Percentiles rank a stretch among this genome's conserved stretches.
Conservation (phyloP, 2,329 filamentous ascomycete species). For the Colletotrichum paranaense region DNA sequence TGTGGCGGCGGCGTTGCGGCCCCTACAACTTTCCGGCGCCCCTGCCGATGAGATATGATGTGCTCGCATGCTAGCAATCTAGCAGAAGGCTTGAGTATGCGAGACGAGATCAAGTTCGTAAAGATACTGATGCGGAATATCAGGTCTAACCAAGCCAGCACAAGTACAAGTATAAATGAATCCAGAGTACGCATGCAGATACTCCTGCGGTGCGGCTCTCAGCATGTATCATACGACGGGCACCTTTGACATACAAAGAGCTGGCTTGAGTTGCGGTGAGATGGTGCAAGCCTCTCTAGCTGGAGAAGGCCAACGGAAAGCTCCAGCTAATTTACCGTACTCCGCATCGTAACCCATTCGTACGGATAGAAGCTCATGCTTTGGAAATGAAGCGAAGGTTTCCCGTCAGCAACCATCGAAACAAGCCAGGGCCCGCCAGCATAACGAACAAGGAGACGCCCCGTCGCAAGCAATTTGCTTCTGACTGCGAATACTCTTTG, state of each 20-base stretch:
- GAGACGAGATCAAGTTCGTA: conserved; percentile 1
- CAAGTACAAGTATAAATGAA: neutral
- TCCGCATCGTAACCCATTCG: conserved; percentile 16
- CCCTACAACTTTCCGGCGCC: conserved; percentile 31
- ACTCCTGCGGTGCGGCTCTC: neutral
- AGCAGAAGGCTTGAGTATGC: neutral
- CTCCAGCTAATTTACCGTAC: neutral
- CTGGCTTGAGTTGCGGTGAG: neutral
- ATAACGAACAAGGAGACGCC: conserved; percentile 22
- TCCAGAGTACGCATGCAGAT: neutral
- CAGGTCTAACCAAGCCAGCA: neutral
- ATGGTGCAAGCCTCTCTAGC: neutral
- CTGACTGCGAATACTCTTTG: neutral
- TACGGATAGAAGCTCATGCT: conserved; percentile 20
- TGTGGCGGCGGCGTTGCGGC: conserved; percentile 22
- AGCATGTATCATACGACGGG: neutral
- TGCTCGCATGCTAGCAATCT: conserved; percentile 6
- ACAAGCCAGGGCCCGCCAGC: conserved; percentile 19
- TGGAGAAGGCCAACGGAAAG: neutral
- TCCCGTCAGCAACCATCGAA: conserved; percentile 6
- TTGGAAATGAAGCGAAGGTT: conserved; percentile 29
- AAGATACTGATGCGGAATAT: neutral
- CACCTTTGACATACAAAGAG: neutral
- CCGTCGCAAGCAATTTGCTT: conserved; percentile 8
- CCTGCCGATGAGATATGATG: conserved; percentile 29